Conservation (phyloP, 139 green algal species). For the Deuterostichococcus epilithicus region DNA sequence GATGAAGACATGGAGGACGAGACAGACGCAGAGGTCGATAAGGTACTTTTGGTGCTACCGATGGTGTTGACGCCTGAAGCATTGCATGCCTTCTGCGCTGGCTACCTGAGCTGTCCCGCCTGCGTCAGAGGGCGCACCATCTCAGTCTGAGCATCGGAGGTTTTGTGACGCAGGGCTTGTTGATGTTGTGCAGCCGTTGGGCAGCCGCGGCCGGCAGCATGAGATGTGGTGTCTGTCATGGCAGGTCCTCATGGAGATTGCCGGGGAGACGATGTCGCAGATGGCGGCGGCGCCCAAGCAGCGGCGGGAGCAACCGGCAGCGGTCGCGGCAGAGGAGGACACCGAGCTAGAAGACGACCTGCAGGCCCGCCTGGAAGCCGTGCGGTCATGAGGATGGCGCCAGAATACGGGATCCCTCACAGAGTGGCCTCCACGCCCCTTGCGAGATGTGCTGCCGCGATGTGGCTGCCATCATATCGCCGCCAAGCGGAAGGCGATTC, state of each 20-base stretch:
- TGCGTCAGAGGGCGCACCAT: too few species aligned
- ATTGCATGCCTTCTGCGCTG: too few species aligned
- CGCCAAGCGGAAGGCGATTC: too few species aligned
- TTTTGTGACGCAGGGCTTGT: too few species aligned
- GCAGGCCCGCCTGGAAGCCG: constrained; percentile 46
- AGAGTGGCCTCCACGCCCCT: too few species aligned
- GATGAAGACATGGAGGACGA: constrained; percentile 72
- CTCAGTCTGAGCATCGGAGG: too few species aligned
- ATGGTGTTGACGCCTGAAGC: too few species aligned
- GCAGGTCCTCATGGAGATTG: constrained; percentile 44
- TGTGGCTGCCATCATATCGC: too few species aligned
- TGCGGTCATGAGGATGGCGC: constrained; percentile 30
- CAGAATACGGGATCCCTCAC: too few species aligned
- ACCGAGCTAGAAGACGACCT: constrained; percentile 44
- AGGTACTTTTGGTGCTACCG: constrained; percentile 37
- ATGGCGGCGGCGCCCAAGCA: constrained; percentile 32
- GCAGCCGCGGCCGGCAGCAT: not conserved
- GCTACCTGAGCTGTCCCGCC: too few species aligned
- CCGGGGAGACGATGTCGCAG: constrained; percentile 40
- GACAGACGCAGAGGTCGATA: constrained; percentile 64
- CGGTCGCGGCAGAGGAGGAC: constrained; percentile 30
- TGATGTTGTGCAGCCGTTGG: constrained; percentile 1
- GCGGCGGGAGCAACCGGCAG: constrained; percentile 6
- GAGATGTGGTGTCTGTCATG: not conserved
- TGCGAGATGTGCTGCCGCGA: too few species aligned